Evolutionary conservation across 129 eudicot species (phyloP), one percentile per base, ranked within the genome.

Genomic region (Ambrosia artemisiifolia): DNA sequence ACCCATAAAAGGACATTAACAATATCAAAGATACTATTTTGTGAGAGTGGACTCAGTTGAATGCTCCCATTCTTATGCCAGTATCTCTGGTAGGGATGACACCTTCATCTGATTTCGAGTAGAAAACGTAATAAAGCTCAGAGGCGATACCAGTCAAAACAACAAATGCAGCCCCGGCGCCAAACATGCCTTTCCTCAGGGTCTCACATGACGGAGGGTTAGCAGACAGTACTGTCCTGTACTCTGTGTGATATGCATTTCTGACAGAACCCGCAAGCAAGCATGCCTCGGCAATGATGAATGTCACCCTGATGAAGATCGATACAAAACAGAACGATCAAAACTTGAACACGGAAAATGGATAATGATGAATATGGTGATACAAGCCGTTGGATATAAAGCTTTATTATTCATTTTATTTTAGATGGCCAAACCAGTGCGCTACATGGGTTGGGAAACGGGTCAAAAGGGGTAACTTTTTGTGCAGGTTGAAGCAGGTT

Each of bases 101-200:
- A 61, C 85, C 82, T 36, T 77, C 83, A 69, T 83, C 83, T 3
- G 93, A 80, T 81, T 83, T 88, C 13, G 56, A 51, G 19, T 86
- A 88, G 85, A 82, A 86, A 49, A 83, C 87, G 17, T 84, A 88
- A 67, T 80, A 88, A n/a, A 92, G 80, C 78, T 92, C 96, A 3
- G 98, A 94, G 35, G 84, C 61, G n/a, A 94, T 82, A 14, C 96
- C 96, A 3, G 96, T 94, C 65, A 94, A 77, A 19, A 94, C 88
- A 42, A 88, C 81, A 65, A 94, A 88, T 5, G 98, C 96, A 14
- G 98, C 96, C 60, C 88, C 98, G 0, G 96, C 95, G 24, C 85
- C 98, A 71, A 94, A 94, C 56, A 92, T 91, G 3, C 98, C 98
- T 83, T 85, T 92, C 62, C 98, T 83, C 78, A 92, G 43, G 17